Evolutionary conservation across 352 stramenopile species (phyloP).

Genomic region (Aphanomyces invadans): DNA sequence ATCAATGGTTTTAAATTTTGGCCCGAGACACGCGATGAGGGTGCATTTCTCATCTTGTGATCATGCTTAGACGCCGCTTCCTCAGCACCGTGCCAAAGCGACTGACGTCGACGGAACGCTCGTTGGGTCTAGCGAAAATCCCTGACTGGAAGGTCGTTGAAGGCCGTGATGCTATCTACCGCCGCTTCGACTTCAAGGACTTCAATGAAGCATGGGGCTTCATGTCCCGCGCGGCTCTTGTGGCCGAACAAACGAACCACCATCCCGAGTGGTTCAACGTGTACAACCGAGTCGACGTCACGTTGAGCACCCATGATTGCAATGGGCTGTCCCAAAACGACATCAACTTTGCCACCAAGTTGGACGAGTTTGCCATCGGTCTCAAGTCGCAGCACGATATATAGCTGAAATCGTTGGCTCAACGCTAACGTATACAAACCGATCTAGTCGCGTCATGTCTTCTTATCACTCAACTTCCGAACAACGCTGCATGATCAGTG

Average conservation of each 20-base stretch:
- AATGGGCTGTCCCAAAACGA: constrained; percentile 89
- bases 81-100: constrained; percentile 38
- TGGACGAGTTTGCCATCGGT: constrained; percentile 56
- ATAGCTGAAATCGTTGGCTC: too few species aligned
- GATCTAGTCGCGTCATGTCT: too few species aligned
- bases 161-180: constrained; percentile 70
- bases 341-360: constrained; percentile 54
- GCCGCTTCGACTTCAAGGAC: constrained; percentile 76
- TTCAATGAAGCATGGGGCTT: constrained; percentile 79
- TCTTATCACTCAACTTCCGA: too few species aligned
- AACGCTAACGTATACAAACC: too few species aligned
- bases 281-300: constrained; percentile 96
- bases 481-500: too few species aligned
- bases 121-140: constrained; percentile 36
- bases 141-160: constrained; percentile 44
- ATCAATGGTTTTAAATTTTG: not conserved
- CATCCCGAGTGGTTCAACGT: constrained; percentile 99
- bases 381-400: constrained; percentile 19
- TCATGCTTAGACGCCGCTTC: constrained; percentile 11
- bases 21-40: not conserved
- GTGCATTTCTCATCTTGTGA: not conserved
- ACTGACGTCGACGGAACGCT: constrained; percentile 41
- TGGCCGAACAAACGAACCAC: constrained; percentile 90
- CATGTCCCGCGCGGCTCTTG: constrained; percentile 61
- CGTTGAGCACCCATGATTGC: constrained; percentile 94